Percentiles rank a stretch among this genome's conserved stretches.
Evolutionary conservation across 257 asterid genomes (phyloP).

Genomic region (Solanum phureja): DNA sequence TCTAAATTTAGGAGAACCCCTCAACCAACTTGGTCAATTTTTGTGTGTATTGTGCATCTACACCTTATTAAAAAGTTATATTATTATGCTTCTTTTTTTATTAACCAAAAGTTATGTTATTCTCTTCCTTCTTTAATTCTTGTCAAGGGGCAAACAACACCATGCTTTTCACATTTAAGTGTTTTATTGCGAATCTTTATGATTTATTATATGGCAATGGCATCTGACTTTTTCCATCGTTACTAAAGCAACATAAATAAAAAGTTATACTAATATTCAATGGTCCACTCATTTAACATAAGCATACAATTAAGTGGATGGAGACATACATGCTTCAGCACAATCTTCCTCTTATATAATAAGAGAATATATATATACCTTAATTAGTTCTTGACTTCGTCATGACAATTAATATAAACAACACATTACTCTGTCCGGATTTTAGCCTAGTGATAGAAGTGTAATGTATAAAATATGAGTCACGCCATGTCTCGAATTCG

Average conservation of each 20-base stretch:
- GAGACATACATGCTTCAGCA: too few species aligned
- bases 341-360: too few species aligned
- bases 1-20: accelerated
- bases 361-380: too few species aligned
- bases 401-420: background rate
- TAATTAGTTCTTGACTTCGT: background rate
- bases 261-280: background rate
- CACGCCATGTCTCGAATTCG: background rate
- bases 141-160: background rate
- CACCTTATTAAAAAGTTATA: background rate
- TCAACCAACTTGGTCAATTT: background rate
- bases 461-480: background rate
- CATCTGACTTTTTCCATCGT: background rate
- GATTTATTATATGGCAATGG: background rate
- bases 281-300: background rate
- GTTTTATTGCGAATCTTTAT: background rate
- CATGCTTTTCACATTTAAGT: background rate
- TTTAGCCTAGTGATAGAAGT: background rate
- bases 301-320: background rate
- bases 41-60: background rate
- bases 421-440: background rate
- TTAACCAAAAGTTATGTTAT: background rate
- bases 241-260: background rate
- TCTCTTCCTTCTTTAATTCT: background rate
- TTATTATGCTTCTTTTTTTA: background rate